Conservation (phyloP, 1,139 yeast genomes). For the Yamadazyma pseudoaaseri region DNA sequence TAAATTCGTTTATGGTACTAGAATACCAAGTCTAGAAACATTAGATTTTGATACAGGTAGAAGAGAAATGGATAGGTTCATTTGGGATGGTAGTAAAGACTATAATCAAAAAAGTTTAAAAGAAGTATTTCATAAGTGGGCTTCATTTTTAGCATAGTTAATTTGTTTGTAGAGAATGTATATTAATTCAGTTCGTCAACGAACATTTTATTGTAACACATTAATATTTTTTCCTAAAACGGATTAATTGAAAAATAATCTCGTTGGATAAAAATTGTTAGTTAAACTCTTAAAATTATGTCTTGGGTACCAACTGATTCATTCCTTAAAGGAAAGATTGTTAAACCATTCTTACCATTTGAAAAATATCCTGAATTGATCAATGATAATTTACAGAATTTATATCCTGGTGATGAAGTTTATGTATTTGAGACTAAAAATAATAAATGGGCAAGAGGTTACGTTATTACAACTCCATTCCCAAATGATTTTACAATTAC, state of each 20-base stretch:
- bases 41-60: conserved; percentile 79
- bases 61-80: conserved; percentile 66
- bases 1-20: conserved; percentile 53
- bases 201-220: too few relatives aligned
- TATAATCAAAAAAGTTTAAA: conserved; percentile 35
- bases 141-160: conserved; percentile 34
- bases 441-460: conserved; percentile 79
- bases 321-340: conserved; percentile 50
- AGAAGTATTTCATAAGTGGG: conserved; percentile 35
- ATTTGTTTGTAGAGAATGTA: neutral
- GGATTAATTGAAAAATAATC: conserved; percentile 9
- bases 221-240: conserved; percentile 15
- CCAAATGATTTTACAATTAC: conserved; percentile 69
- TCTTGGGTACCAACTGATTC: conserved; percentile 40
- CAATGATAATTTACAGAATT: conserved; percentile 46
- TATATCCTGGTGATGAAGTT: conserved; percentile 81
- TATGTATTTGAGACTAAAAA: conserved; percentile 69
- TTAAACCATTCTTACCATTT: conserved; percentile 61
- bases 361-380: conserved; percentile 46
- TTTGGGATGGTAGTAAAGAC: conserved; percentile 66
- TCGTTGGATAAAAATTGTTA: conserved; percentile 1
- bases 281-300: conserved; percentile 9
- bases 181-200: neutral
- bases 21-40: conserved; percentile 59
- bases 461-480: conserved; percentile 58